Evolutionary conservation across 1,284 basidiomycete genomes (phyloP), one percentile per base, ranked within the genome.

Genomic region (Schizophyllum commune): DNA sequence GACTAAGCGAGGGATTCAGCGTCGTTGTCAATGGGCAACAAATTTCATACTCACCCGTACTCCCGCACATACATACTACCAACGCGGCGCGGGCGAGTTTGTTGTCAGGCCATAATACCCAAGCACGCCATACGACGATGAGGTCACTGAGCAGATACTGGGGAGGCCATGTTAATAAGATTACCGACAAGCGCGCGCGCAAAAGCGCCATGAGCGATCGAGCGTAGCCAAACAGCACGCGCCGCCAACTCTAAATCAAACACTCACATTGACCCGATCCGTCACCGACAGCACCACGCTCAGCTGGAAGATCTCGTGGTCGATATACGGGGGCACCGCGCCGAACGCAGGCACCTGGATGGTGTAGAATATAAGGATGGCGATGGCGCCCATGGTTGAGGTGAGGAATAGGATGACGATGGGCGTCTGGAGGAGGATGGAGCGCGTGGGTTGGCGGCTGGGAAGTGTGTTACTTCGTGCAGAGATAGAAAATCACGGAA

Each of bases 111-210:
- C 64, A 65, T 8, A 65, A 60, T 2, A 62, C 64, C 60, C 60
- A 65, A 9, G 63, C 63, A 3, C 63, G 33, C 63, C 63, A 64
- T 9, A 61, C 60, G 11, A 64, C 63, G 22, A 64, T 61, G 20
- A 64, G 27, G 17, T 64, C 63, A 32, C 60, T 61, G 11, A 64
- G 58, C 19, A 64, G 61, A 47, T 64, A 64, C 63, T 63, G 52
- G 4, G n/a, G 32, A 6, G 56, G 11, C n/a, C n/a, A n/a, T n/a
- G n/a, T n/a, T n/a, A n/a, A n/a, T n/a, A n/a, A n/a, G n/a, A n/a
- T n/a, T n/a, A n/a, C n/a, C n/a, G n/a, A n/a, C n/a, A n/a, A n/a
- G n/a, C n/a, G n/a, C n/a, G n/a, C n/a, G n/a, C n/a, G n/a, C n/a
- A n/a, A n/a, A n/a, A n/a, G n/a, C n/a, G n/a, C n/a, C n/a, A n/a